A percentile compares a stretch with the other conserved stretches of the same genome.
phyloP scores from a whole-genome alignment of 495 filamentous ascomycete genomes.

The Aspergillus indologenus region DNA sequence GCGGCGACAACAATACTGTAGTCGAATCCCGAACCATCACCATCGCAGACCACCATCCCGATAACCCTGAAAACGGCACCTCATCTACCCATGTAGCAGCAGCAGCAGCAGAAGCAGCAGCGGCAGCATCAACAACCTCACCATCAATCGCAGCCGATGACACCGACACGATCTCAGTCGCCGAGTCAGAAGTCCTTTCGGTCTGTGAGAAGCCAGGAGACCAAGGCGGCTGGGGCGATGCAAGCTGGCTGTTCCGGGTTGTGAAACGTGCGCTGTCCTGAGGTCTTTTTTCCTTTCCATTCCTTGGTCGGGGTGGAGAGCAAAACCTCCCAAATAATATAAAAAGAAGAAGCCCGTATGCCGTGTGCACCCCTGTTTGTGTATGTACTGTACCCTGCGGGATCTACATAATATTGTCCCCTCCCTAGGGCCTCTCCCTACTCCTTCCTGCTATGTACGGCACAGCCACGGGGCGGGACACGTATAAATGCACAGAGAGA shows the following conservation, averaged over 20 bases:
- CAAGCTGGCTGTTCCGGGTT: slow-evolving; percentile 76
- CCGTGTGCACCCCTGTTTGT: no score
- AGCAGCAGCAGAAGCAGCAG: slow-evolving; percentile 16
- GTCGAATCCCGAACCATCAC: not conserved
- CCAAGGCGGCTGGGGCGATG: slow-evolving; percentile 75
- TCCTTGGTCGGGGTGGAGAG: no score
- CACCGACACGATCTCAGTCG: slow-evolving; percentile 26
- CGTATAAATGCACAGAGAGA: no score
- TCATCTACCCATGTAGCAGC: not conserved
- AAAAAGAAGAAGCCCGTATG: no score
- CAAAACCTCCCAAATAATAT: no score
- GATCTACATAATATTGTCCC: no score
- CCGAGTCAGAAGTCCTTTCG: slow-evolving; percentile 21
- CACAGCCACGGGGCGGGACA: no score
- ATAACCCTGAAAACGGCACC: slow-evolving; percentile 26
- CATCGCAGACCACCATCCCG: slow-evolving; percentile 52
- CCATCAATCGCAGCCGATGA: no score
- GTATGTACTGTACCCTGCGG: no score
- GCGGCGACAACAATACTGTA: not conserved
- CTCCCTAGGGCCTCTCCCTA: no score
- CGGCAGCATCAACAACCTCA: no score
- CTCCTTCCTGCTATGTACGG: no score
- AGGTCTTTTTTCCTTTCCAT: slow-evolving; percentile 13
- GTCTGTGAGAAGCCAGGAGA: slow-evolving; percentile 41
- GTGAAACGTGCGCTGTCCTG: slow-evolving; percentile 69